These are phyloP conservation scores for Pseudozyma sp. DNA, from an alignment of 1,284 basidiomycete species.

Conservation along the genomic window DNA sequence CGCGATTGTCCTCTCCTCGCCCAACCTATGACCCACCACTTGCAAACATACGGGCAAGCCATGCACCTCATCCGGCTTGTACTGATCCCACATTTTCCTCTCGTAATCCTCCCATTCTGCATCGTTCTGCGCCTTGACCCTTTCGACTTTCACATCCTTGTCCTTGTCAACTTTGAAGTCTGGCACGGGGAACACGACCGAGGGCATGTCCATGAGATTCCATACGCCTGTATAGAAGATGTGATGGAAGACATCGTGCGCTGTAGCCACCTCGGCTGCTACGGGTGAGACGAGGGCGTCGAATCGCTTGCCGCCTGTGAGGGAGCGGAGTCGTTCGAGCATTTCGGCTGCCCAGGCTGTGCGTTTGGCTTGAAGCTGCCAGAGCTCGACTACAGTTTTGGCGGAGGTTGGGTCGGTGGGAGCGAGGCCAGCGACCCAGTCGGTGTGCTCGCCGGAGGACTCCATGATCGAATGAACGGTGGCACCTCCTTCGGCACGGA, in stretches of 20 bases:
- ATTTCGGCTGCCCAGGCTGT: constrained; percentile 39
- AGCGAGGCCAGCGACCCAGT: constrained; percentile 45
- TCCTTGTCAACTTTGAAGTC: constrained; percentile 27
- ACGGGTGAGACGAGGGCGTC: constrained; percentile 49
- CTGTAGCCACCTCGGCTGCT: constrained; percentile 37
- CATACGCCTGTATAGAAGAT: constrained; percentile 54
- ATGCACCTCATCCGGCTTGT: constrained; percentile 35
- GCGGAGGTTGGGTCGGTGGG: constrained; percentile 4
- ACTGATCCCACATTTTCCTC: constrained; percentile 42
- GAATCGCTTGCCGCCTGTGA: constrained; percentile 20
- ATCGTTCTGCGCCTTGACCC: constrained; percentile 13
- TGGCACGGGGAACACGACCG: constrained; percentile 31
- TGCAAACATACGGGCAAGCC: constrained; percentile 46
- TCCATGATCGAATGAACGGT: constrained; percentile 49
- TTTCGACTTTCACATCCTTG: constrained; percentile 6
- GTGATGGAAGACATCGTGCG: constrained; percentile 47
- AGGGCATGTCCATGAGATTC: constrained; percentile 56
- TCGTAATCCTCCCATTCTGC: constrained; percentile 10
- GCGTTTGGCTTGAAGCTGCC: constrained; percentile 45
- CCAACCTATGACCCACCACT: constrained; percentile 41
- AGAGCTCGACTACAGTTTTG: constrained; percentile 36
- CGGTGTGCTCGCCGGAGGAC: constrained; percentile 38
- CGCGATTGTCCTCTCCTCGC: constrained; percentile 46
- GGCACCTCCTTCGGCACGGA: constrained; percentile 50
- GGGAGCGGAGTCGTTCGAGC: constrained; percentile 24